Conservation (phyloP, 495 filamentous ascomycete genomes). For the Neurospora hispaniola region DNA sequence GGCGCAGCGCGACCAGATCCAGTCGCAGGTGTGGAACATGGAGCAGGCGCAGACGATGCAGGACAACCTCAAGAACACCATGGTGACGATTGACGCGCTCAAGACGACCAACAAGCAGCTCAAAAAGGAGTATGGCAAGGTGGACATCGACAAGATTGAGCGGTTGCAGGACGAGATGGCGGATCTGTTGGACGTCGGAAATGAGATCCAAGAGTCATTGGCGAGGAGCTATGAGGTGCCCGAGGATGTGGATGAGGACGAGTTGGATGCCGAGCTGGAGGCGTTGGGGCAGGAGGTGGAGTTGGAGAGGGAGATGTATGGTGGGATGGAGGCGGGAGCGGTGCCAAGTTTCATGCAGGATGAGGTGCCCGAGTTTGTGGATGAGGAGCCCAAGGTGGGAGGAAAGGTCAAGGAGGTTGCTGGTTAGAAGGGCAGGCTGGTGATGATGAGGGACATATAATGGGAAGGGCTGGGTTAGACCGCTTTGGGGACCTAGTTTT, state of each 20-base stretch:
- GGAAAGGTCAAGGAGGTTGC: conserved; percentile 75
- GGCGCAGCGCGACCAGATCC: conserved; percentile 84
- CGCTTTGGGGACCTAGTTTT: background rate
- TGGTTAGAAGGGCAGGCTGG: conserved; percentile 19
- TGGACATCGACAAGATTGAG: conserved; percentile 96
- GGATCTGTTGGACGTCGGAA: conserved; percentile 92
- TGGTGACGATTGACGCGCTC: conserved; percentile 97
- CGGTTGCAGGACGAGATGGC: conserved; percentile 98
- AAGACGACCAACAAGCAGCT: conserved; percentile 92
- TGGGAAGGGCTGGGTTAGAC: background rate
- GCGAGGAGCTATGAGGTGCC: conserved; percentile 89
- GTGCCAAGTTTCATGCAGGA: conserved; percentile 85
- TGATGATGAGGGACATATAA: no score
- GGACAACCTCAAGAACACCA: conserved; percentile 96
- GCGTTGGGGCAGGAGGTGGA: conserved; percentile 85
- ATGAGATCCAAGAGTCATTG: conserved; percentile 96
- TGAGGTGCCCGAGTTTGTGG: conserved; percentile 71
- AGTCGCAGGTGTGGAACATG: conserved; percentile 98
- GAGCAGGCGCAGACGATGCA: conserved; percentile 98
- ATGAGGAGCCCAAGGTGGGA: conserved; percentile 55
- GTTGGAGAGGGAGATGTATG: conserved; percentile 45
- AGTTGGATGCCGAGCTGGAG: conserved; percentile 94
- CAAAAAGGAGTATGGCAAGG: conserved; percentile 91
- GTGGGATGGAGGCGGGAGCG: conserved; percentile 34
- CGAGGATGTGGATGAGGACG: conserved; percentile 95